Base-by-base conservation (phyloP, 192 early-diverging fungal genomes). In the Rhizophagus sp. region DNA sequence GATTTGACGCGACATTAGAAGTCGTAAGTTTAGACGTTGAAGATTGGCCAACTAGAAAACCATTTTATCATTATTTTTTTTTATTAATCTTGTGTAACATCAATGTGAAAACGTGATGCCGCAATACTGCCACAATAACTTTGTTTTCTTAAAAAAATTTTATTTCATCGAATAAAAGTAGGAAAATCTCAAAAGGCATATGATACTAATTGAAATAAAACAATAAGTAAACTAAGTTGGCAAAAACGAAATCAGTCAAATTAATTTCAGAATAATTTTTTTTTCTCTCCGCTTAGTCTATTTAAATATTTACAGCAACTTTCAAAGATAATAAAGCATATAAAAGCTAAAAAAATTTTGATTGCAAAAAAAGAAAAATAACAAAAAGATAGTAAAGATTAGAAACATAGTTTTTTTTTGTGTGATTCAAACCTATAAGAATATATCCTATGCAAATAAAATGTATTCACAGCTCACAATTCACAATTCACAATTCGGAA, bases 231-330 rank as follows among this genome's bases (percentile, higher is more conserved):
- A 52, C 50, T 52, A 52, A 52, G 50, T 19, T 52, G 13, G 50
- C 17, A 15, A 52, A 15, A 52, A 52, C 50, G 17, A 57, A 52
- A 57, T 57, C 52, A 57, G 17, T 22, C 52, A 57, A 22, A 57
- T 57, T 52, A 57, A 57, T 22, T 57, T 57, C 33, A 33, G 12
- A 67, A 34, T 67, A 30, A 30, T 67, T 67, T 67, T 67, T 33
- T 25, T 27, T 24, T 24, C 13, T 33, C 65, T 33, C 65, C 19
- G 65, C 30, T 33, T 67, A 67, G 34, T 67, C 65, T 67, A 67
- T 67, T 34, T 67, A 67, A 67, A 67, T 67, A 67, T 67, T 67
- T 67, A 67, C 65, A 64, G 63, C 63, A 67, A 67, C 65, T 67
- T 30, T 67, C 30, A 33, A 66, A 30, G 19, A 33, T 13, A 67